Base-by-base conservation (phyloP, 768 basidiomycete species). In the Podaxis carcinomalis region DNA sequence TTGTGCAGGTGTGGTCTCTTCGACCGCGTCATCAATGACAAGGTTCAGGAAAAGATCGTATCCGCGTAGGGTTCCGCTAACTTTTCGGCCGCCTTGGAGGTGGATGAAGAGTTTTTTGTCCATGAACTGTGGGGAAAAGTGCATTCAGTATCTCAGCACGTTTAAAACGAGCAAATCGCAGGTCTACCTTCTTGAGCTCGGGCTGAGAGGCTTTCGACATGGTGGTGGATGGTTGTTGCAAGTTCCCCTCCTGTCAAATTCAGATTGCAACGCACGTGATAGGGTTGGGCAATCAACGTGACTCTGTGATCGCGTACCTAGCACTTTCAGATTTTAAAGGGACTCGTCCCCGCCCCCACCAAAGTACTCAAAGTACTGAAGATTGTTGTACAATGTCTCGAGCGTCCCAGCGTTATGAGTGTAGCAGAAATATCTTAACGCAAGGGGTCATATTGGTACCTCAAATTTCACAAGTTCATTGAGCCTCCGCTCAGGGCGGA, bases 11-110 rank as follows among this genome's bases (percentile, higher is more conserved):
- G 85, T 87, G 0, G 88, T 86, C 78, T 98, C 97, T 75, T 99
- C 97, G 68, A 89, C 73, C 9, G 93, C 92, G 70, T 98, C 93
- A 73, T 98, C 97, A 73, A 99, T 87, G 66, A 98, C 97, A 40
- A 99, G 83, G 75, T 99, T 99, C 72, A 99, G 79, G 81, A 99
- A 99, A 65, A 99, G 89, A 80, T 99, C 97, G 75, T 97, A 99
- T 56, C 97, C 97, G 64, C 97, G 89, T 54, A 99, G 78, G 13
- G 87, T 88, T 57, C 97, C 97, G 77, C 92, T 94, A 69, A 99
- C 92, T 84, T 93, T 93, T 69, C 96, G 89, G 58, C 94, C 94
- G 51, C 92, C 93, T 72, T 97, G 95, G 5, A 99, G 80, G 77
- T 96, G 87, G 69, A 99, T 80, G 75, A 95, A 95, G 67, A 98